Percentiles rank a stretch among this genome's conserved stretches.
These are phyloP conservation scores for Rhizoctonia solani DNA, from an alignment of 1,284 basidiomycete species.

Conservation along the genomic window DNA sequence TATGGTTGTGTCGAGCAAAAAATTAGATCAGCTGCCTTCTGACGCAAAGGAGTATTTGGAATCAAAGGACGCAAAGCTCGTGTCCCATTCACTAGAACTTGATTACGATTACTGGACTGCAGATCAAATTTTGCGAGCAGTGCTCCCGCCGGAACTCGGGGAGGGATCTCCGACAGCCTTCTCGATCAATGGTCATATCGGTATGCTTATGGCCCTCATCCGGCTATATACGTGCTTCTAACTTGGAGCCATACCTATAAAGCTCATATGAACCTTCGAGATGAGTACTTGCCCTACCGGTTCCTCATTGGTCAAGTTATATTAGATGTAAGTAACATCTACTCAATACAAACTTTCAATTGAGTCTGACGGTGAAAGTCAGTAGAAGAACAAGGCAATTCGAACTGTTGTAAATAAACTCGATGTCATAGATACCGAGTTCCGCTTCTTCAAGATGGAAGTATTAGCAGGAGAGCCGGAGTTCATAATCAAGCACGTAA, in stretches of 20 bases:
- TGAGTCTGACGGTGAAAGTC: slow-evolving; percentile 3
- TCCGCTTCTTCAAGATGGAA: slow-evolving; percentile 97
- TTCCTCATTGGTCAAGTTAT: slow-evolving; percentile 89
- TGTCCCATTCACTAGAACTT: slow-evolving; percentile 63
- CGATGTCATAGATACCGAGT: slow-evolving; percentile 83
- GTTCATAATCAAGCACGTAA: slow-evolving; percentile 82
- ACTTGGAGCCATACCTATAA: neutral
- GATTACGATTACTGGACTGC: slow-evolving; percentile 86
- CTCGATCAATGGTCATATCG: slow-evolving; percentile 89
- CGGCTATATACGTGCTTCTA: neutral
- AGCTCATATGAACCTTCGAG: slow-evolving; percentile 89
- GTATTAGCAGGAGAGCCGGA: slow-evolving; percentile 88
- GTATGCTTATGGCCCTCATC: slow-evolving; percentile 50
- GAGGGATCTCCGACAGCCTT: slow-evolving; percentile 86
- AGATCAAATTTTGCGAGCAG: slow-evolving; percentile 83
- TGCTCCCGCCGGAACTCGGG: slow-evolving; percentile 75
- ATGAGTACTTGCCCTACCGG: slow-evolving; percentile 91
- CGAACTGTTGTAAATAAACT: slow-evolving; percentile 96
- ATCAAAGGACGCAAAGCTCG: slow-evolving; percentile 58
- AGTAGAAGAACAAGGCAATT: slow-evolving; percentile 79
- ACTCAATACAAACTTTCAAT: slow-evolving; percentile 3
- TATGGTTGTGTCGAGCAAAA: no score
- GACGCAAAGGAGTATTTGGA: slow-evolving; percentile 61
- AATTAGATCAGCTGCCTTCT: slow-evolving; percentile 64
- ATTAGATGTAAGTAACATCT: slow-evolving; percentile 68